These are phyloP conservation scores for Dionaea muscipula DNA, from an alignment of 179 eudicot species.

Conservation along the genomic window DNA sequence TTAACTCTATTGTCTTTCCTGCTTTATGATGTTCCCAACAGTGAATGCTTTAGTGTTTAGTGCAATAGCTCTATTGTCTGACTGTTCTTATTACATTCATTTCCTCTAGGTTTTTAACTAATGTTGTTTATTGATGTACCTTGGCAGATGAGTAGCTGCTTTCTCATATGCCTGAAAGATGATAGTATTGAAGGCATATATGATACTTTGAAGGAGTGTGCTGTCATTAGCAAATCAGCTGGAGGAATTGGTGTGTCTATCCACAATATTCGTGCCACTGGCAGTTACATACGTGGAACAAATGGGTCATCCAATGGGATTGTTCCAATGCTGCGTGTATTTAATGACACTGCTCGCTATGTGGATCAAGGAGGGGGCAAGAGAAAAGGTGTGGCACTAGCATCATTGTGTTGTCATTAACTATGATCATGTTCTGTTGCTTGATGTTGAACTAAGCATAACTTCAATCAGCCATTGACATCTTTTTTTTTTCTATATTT, in stretches of 20 bases:
- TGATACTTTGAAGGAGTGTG: slow-evolving; percentile 93
- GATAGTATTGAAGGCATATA: slow-evolving; percentile 94
- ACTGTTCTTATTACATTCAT: not conserved
- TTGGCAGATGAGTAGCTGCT: slow-evolving; percentile 90
- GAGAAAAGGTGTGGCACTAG: slow-evolving; percentile 75
- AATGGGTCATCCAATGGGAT: slow-evolving; percentile 96
- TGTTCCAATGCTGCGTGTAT: slow-evolving; percentile 88
- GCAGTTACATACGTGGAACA: slow-evolving; percentile 93
- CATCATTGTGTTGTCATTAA: not conserved
- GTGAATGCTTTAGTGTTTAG: not conserved
- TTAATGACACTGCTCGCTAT: slow-evolving; percentile 96
- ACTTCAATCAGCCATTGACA: not conserved
- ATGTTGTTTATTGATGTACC: slow-evolving; percentile 1
- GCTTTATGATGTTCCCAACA: no score
- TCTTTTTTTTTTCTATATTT: not conserved
- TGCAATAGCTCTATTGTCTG: not conserved
- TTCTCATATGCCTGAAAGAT: slow-evolving; percentile 85
- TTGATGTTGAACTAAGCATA: not conserved
- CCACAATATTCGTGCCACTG: slow-evolving; percentile 95
- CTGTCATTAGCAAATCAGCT: slow-evolving; percentile 92
- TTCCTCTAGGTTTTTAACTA: not conserved
- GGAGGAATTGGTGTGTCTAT: slow-evolving; percentile 95
- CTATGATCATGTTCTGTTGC: not conserved
- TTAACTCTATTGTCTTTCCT: no score
- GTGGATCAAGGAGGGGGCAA: slow-evolving; percentile 99